Base-by-base conservation (phyloP, 768 basidiomycete species). In the Tylopilus subfusipes region DNA sequence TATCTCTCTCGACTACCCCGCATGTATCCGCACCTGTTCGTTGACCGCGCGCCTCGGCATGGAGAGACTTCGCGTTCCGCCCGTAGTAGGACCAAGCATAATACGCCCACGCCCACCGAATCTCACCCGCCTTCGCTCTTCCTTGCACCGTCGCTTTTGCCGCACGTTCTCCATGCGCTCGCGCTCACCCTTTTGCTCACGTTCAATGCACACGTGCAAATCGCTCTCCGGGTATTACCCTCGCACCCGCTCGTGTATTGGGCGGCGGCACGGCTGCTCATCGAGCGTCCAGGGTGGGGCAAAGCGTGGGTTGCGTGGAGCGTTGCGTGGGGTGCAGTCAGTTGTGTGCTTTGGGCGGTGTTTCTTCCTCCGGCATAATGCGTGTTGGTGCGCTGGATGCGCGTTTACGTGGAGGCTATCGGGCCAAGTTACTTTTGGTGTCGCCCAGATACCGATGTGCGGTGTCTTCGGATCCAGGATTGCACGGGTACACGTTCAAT, bases 361-460 rank as follows among this genome's bases (percentile, higher is more conserved):
- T 95, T 94, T 65, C 78, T 96, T 29, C 96, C 96, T 0, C 96
- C 96, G n/a, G 96, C 95, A 0, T 96, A 72, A 73, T 34, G 39
- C 6, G 18, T 33, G 13, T 24, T 22, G 19, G 40, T 11, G 19
- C 19, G 31, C 21, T 22, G 24, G 14, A 38, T 19, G 40, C 50
- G 14, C 3, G n/a, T 38, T 29, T 29, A 25, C 5, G 13, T 40
- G 34, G 11, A 31, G 14, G 21, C 31, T 12, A 8, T 36, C 4
- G 31, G 12, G 36, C 2, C 7, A 38, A 31, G 11, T 18, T 21
- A 27, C 30, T n/a, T 19, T 38, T 11, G 8, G 38, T 38, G n/a
- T 18, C 8, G 14, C 16, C 2, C 14, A 8, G 5, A 38, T 38
- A 19, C 11, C n/a, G 38, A 38, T n/a, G 30, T 30, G 10, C 30